Base-by-base conservation (phyloP, 2,329 filamentous ascomycete species). In the Aquanectria penicillioides region DNA sequence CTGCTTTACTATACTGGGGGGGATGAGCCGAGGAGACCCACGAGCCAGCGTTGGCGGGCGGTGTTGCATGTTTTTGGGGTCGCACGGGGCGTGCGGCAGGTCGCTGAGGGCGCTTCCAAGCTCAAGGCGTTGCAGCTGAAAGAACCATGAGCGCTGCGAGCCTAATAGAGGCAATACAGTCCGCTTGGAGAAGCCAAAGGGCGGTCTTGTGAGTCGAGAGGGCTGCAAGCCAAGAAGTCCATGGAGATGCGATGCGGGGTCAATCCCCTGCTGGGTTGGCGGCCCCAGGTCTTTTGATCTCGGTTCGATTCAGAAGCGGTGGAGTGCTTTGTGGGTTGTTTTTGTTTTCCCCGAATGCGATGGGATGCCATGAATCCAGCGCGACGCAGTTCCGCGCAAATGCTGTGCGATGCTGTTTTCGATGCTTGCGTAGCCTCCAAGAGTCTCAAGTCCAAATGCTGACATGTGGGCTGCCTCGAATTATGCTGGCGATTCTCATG, bases 201-300 rank as follows among this genome's bases (percentile, higher is more conserved):
- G 17, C 22, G 10, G 10, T 23, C 25, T 28, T 55, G 52, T 34
- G 36, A 8, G 34, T 28, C 43, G 48, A 41, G 43, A 33, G 20
- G 38, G 33, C 36, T 55, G 52, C 43, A 41, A 8, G 34, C 34
- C 43, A 55, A 41, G 43, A 33, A 15, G 38, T 34, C 36, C 20
- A 17, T 22, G 47, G 47, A 51, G 46, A 57, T 50, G 43, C 31
- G 54, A 50, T 57, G 47, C 54, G 47, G 54, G 54, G 54, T 57
- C 26, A 17, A 15, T 38, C 52, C 52, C 44, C 43, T 48, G 36
- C 38, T 49, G n/a, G n/a, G 13, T 11, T 20, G 5, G 18, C 13
- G 26, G 36, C 33, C 53, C 53, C 37, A 22, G 29, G 26, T 18
- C 37, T 49, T 17, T 43, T 40, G 36, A 56, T 56, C 53, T 56